Base-by-base conservation (phyloP, 129 eudicot genomes). In the Pulicaria dysenterica region DNA sequence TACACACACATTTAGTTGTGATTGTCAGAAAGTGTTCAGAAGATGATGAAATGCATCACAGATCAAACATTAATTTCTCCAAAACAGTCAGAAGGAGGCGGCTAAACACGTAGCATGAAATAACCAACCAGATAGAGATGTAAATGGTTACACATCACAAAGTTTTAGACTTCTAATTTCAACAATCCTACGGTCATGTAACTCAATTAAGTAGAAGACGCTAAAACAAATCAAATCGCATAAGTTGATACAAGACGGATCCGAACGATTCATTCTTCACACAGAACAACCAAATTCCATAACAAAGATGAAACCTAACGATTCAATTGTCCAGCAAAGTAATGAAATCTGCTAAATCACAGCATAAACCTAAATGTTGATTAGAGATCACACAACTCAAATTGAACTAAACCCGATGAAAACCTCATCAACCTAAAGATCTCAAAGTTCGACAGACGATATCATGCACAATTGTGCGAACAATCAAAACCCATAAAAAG, bases 401-500 rank as follows among this genome's bases (percentile, higher is more conserved):
- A 36, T 58, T 31, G 43, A 65, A 55, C 24, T 7, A 73, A 73
- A 61, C 41, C 45, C 43, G 6, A 9, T 5, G 15, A 41, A 66
- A 16, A 34, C 67, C 14, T 15, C 15, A 50, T 72, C 58, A 14
- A 48, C 49, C 2, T 47, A 47, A 51, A 62, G 74, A 76, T 76
- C 80, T 49, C 14, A 6, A 14, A 67, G 10, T 46, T 56, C 12
- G 31, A 38, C 16, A 46, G n/a, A 16, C 24, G 12, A 4, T 5
- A 57, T 39, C 67, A 41, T 11, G 36, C 56, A 37, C 66, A 13
- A 37, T 13, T 36, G 40, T 45, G 11, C 6, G 11, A 16, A 57
- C 12, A 0, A 75, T 75, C 42, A 56, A 76, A 75, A 65, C 73
- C 73, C 47, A 5, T 14, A 5, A 41, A 74, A 64, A 65, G 67